These are phyloP conservation scores for Colletotrichum tamarilloi DNA, from an alignment of 2,329 filamentous ascomycete genomes.

Conservation along the genomic window DNA sequence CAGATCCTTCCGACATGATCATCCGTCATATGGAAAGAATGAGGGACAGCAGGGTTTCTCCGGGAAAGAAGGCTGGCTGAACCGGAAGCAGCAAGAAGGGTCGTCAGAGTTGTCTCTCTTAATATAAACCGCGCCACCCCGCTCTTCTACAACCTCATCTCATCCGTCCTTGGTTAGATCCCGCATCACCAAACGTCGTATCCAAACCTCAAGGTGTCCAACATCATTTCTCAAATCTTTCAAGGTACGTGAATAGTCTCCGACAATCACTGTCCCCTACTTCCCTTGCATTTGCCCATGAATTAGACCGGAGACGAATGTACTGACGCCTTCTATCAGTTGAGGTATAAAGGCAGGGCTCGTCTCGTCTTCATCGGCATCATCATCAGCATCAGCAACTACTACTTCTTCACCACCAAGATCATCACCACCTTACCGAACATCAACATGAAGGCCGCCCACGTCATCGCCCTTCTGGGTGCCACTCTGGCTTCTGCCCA, in stretches of 20 bases:
- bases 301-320: too few relatives aligned
- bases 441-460: slow-evolving; percentile 22
- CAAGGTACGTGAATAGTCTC: neutral
- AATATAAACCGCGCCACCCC: neutral
- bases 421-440: neutral
- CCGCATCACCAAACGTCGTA: neutral
- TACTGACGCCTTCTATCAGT: too few relatives aligned
- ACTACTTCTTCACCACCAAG: neutral
- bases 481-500: slow-evolving; percentile 16
- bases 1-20: neutral
- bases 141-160: neutral
- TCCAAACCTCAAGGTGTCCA: neutral
- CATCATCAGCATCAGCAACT: neutral
- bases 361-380: neutral
- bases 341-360: neutral
- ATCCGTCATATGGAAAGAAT: neutral
- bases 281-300: too few relatives aligned
- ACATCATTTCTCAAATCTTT: neutral
- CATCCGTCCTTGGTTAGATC: neutral
- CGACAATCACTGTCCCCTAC: too few relatives aligned
- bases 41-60: neutral
- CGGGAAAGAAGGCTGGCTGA: neutral
- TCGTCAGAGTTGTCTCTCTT: neutral
- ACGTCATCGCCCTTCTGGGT: slow-evolving; percentile 9
- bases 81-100: neutral